Evolutionary conservation across 2,329 filamentous ascomycete species (phyloP).

Genomic region (Hypoxylon sp.): DNA sequence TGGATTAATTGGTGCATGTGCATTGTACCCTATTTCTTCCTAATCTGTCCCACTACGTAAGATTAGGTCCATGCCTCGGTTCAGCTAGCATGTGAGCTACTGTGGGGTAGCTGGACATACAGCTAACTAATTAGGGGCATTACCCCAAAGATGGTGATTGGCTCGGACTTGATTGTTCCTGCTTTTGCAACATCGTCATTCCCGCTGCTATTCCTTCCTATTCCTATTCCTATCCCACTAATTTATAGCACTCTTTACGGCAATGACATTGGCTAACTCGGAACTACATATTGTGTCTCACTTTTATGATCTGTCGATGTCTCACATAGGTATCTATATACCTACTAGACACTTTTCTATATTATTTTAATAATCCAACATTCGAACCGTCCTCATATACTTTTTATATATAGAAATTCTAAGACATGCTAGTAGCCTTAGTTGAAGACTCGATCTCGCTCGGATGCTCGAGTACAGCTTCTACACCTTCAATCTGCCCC

Average conservation of each 20-base stretch:
- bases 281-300: background rate
- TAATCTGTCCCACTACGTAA: constrained; percentile 29
- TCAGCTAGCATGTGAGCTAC: constrained; percentile 25
- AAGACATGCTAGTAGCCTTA: no score
- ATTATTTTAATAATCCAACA: no score
- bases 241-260: background rate
- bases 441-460: constrained; percentile 13
- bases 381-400: no score
- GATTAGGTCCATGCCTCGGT: constrained; percentile 29
- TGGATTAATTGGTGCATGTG: constrained; percentile 19
- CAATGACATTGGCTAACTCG: background rate
- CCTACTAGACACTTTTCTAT: background rate
- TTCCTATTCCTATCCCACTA: background rate
- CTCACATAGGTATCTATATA: background rate
- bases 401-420: no score
- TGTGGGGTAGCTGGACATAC: constrained; percentile 24
- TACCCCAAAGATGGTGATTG: constrained; percentile 2
- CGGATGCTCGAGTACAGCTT: constrained; percentile 18
- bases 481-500: constrained; percentile 38
- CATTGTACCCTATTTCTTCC: constrained; percentile 8
- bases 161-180: background rate
- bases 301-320: background rate
- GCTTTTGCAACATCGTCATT: constrained; percentile 5
- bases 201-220: background rate
- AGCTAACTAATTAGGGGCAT: constrained; percentile 7